Conservation (phyloP, 176 grass and related monocot species). For the Metroxylon sagu region DNA sequence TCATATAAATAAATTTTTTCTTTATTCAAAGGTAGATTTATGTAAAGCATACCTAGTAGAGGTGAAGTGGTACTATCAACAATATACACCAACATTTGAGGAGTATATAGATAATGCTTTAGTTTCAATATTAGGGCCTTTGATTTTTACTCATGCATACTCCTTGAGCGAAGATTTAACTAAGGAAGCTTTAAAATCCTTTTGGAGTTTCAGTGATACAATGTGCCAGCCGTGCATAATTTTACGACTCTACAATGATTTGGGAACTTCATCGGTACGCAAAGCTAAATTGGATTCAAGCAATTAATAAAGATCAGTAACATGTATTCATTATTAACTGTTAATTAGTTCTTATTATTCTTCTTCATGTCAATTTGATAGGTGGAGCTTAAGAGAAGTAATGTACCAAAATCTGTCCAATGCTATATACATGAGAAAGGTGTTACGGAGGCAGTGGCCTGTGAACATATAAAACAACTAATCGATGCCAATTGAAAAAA, state of each 20-base stretch:
- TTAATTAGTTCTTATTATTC: not conserved
- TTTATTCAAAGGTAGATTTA: not conserved
- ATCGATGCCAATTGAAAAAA: constrained; percentile 6
- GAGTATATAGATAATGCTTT: constrained; percentile 28
- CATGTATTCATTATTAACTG: not conserved
- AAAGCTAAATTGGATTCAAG: not conserved
- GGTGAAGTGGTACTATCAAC: constrained; percentile 23
- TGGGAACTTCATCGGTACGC: constrained; percentile 19
- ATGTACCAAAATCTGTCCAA: constrained; percentile 21
- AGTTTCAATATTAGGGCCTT: not conserved
- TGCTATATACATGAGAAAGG: constrained; percentile 19
- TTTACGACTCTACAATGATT: constrained; percentile 16
- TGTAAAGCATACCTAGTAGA: constrained; percentile 24
- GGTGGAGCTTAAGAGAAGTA: constrained; percentile 10
- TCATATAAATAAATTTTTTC: too few species aligned
- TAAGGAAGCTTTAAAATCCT: constrained; percentile 9
- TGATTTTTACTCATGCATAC: not conserved
- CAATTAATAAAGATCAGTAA: not conserved
- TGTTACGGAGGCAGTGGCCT: not conserved
- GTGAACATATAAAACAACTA: constrained; percentile 11
- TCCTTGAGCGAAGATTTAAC: not conserved
- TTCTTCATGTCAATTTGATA: not conserved
- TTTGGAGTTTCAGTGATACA: not conserved
- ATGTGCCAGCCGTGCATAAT: not conserved
- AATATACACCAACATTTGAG: constrained; percentile 8